Conservation (phyloP, 345 rosid genomes). For the Salix brachista region DNA sequence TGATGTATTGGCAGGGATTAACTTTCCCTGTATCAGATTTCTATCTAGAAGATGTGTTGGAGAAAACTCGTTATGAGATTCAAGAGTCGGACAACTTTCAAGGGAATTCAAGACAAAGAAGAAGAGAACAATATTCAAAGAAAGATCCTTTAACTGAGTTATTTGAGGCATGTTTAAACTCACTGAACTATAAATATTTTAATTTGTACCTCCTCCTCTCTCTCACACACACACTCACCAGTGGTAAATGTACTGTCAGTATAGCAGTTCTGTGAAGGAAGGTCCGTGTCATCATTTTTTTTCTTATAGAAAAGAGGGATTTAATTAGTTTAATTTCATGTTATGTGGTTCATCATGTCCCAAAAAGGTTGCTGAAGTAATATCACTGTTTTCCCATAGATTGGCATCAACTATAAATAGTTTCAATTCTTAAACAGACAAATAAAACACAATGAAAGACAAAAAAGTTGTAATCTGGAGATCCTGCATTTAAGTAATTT, state of each 20-base stretch:
- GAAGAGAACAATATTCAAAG: conserved; percentile 66
- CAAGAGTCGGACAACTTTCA: conserved; percentile 60
- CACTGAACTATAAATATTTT: neutral
- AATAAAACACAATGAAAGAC: neutral
- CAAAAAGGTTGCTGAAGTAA: neutral
- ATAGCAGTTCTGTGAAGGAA: neutral
- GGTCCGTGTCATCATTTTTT: neutral
- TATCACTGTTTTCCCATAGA: neutral
- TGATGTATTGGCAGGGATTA: conserved; percentile 55
- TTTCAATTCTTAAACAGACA: neutral
- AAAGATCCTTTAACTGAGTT: conserved; percentile 62
- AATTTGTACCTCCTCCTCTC: neutral
- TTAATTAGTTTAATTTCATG: neutral
- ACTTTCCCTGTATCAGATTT: conserved; percentile 85
- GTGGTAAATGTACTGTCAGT: neutral
- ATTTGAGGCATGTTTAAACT: conserved; percentile 59
- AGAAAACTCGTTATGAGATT: conserved; percentile 63
- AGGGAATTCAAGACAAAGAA: conserved; percentile 64
- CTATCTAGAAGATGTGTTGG: conserved; percentile 82
- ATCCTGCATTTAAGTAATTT: neutral
- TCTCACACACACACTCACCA: neutral
- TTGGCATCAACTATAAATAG: neutral
- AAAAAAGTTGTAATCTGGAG: neutral
- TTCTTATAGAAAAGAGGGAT: neutral
- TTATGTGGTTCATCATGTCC: neutral